phyloP scores from a whole-genome alignment of 495 filamentous ascomycete species.

The Aspergillus kassunensis region DNA sequence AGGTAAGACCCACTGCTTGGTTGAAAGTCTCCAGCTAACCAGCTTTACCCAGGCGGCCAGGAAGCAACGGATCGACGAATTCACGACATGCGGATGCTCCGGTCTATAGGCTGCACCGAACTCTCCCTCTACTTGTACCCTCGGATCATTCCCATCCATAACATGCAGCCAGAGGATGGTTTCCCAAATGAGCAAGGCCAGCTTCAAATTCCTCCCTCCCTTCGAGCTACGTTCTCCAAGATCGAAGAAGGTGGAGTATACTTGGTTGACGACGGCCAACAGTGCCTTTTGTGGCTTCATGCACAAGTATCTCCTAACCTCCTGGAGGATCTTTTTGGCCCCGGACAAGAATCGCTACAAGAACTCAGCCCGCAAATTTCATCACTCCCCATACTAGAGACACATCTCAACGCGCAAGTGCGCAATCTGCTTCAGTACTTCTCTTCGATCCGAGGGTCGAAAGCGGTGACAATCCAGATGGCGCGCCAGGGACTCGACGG shows the following conservation, averaged over 20 bases:
- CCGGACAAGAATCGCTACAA: conserved; percentile 65
- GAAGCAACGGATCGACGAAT: conserved; percentile 90
- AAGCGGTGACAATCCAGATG: conserved; percentile 83
- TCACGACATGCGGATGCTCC: conserved; percentile 86
- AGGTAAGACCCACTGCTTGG: conserved; percentile 36
- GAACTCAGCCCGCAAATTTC: conserved; percentile 74
- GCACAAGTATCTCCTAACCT: conserved; percentile 71
- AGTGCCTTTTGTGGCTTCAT: conserved; percentile 87
- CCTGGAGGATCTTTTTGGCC: conserved; percentile 85
- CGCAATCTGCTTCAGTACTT: conserved; percentile 90
- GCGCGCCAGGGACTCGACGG: conserved; percentile 92
- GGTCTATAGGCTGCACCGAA: conserved; percentile 79
- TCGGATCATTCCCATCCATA: conserved; percentile 87
- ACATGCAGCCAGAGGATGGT: conserved; percentile 68
- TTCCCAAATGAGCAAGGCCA: conserved; percentile 88
- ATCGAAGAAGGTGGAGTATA: conserved; percentile 97
- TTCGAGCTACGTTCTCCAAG: conserved; percentile 83
- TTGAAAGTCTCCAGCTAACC: neutral
- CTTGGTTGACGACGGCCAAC: conserved; percentile 93
- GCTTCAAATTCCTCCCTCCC: conserved; percentile 60
- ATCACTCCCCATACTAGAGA: conserved; percentile 70
- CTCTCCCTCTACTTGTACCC: conserved; percentile 93
- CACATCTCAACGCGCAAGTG: conserved; percentile 91
- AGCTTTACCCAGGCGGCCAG: conserved; percentile 52
- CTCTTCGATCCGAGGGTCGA: conserved; percentile 73